Base-by-base conservation (phyloP, 805 yeast species). In the Metschnikowia proteae region DNA sequence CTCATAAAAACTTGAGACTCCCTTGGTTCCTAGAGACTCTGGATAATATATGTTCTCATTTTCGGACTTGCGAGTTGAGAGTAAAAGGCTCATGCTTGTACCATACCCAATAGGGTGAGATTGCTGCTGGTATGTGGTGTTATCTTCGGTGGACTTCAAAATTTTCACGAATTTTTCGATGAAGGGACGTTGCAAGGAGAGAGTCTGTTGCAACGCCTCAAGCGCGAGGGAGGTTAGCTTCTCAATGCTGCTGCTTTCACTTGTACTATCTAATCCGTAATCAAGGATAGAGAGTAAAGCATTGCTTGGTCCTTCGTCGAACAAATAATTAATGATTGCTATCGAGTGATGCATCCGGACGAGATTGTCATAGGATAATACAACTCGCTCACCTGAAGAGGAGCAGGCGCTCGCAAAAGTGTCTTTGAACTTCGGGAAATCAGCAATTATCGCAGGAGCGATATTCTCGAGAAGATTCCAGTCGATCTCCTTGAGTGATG, bases 341-440 rank as follows among this genome's bases (percentile, higher is more conserved):
- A 86, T 72, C 2, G 88, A 85, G 3, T 94, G 94, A 49, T 86
- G 89, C 28, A 81, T 75, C 52, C 78, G 82, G 1, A 87, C 71
- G 75, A 59, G 69, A 13, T 47, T 33, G 5, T 35, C 47, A 5
- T 45, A 51, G 10, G 59, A 54, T n/a, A 60, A 43, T 9, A 40
- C 36, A 13, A 52, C 49, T 9, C 36, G 13, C 8, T 54, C 55
- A 3, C 58, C 59, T 2, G 53, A 37, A 5, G 53, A 46, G 11
- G 60, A 49, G 6, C 54, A 47, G 7, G 58, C 50, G 3, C 59
- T 54, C 3, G 66, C 65, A 43, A 65, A 59, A 27, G 63, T 49
- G 13, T 50, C 56, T 40, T 61, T 57, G 33, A 57, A 46, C 33
- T 47, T 42, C 26, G 48, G 49, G 51, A 65, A 46, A 56, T 53